Evolutionary conservation across 768 basidiomycete species (phyloP).

Genomic region (Neoboletus subvelutipes): DNA sequence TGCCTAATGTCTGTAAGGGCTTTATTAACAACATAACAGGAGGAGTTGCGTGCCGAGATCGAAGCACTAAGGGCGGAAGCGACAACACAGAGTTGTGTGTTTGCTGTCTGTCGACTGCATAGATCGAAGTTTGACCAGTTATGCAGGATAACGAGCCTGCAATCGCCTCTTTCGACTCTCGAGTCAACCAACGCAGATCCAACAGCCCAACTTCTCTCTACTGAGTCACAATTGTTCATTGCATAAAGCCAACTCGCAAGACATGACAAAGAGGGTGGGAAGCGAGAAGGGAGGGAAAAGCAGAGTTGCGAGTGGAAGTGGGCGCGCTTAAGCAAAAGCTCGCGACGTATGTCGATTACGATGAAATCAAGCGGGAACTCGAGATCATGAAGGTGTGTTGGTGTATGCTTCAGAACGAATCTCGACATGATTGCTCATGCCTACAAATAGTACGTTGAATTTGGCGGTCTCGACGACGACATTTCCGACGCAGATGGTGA

Average conservation of each 20-base stretch:
- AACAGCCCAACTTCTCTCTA: constrained; percentile 13
- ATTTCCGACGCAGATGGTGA: constrained; percentile 56
- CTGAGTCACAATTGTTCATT: constrained; percentile 20
- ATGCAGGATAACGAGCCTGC: constrained; percentile 41
- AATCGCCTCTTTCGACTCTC: constrained; percentile 69
- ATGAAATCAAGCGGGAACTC: constrained; percentile 96
- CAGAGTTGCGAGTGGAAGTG: constrained; percentile 56
- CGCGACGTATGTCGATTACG: constrained; percentile 80
- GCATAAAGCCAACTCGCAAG: constrained; percentile 20
- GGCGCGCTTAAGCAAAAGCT: constrained; percentile 68
- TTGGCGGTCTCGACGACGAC: constrained; percentile 78
- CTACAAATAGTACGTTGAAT: constrained; percentile 82
- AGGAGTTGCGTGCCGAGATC: constrained; percentile 93
- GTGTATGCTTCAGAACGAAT: too few species aligned
- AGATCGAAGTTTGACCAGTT: background rate
- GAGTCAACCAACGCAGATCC: constrained; percentile 51
- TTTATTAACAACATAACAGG: constrained; percentile 44
- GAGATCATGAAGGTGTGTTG: constrained; percentile 92
- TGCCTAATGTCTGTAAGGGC: background rate
- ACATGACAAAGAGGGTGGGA: constrained; percentile 14
- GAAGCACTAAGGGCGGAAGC: constrained; percentile 83
- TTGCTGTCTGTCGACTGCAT: background rate
- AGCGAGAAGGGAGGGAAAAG: constrained; percentile 19
- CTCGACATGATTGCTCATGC: background rate
- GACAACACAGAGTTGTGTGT: constrained; percentile 69